Evolutionary conservation across 176 grass and related monocot genomes (phyloP), one percentile per base, ranked within the genome.

Genomic region (Musa itinerans): DNA sequence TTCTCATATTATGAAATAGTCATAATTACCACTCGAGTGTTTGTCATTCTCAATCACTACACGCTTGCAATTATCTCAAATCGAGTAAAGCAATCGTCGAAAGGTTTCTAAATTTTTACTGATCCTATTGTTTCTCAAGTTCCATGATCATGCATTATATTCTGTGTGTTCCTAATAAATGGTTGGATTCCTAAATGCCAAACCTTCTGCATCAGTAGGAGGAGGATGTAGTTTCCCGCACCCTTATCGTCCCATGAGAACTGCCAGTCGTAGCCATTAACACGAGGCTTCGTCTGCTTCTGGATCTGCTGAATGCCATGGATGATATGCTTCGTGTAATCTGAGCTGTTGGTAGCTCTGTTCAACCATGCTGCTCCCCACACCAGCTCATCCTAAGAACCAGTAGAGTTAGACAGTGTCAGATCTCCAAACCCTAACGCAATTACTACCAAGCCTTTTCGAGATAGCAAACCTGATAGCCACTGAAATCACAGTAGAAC

Each of bases 241-340:
- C 34, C 15, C 53, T 74, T 74, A 56, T 74, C 26, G 2, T 74
- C 72, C 72, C 72, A 74, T 57, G 22, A 20, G 57, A 74, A 74
- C 13, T 74, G 13, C 24, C 0, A 16, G 54, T 26, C 50, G 23
- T 27, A 25, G 1, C 50, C 5, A 22, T 69, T 49, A 1, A 7
- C 5, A 17, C 8, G 49, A 53, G 13, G 20, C 24, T 65, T 25
- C 9, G 15, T 15, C 13, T 65, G 21, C 13, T 11, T 10, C 24
- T 15, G 9, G 2, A 29, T 29, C 13, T 29, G 10, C 5, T 11
- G 70, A 26, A 73, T 11, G 23, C 14, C 53, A 8, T 1, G 3
- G 7, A 5, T 16, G 8, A 54, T 20, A 25, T 24, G 21, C 12
- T 5, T 11, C 52, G 14, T 22, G 71, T 73, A 54, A 9, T 26